These are phyloP conservation scores for Colletotrichum phormii DNA, from an alignment of 2,329 filamentous ascomycete species.

Conservation along the genomic window DNA sequence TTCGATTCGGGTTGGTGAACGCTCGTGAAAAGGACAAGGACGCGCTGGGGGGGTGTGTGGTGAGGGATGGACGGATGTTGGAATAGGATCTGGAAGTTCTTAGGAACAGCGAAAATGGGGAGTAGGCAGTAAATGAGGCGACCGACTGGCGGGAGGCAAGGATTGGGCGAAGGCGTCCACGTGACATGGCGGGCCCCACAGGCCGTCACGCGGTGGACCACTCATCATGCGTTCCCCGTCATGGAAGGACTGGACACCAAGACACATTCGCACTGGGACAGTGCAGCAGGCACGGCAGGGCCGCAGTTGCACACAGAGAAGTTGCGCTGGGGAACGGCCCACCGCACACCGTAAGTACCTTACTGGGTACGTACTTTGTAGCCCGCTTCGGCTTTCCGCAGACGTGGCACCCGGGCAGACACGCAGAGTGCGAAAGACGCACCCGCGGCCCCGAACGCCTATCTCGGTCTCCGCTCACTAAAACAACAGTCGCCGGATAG, in stretches of 20 bases:
- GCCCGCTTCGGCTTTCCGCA: conserved; percentile 26
- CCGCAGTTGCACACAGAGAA: too few relatives aligned
- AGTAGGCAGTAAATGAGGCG: conserved; percentile 39
- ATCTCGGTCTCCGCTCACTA: conserved; percentile 27
- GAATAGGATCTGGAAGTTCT: conserved; percentile 36
- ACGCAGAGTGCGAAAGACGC: not conserved
- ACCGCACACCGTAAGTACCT: not conserved
- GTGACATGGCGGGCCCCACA: conserved; percentile 21
- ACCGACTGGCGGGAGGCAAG: conserved; percentile 34
- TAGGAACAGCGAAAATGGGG: conserved; percentile 37
- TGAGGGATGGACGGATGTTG: conserved; percentile 37
- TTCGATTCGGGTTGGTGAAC: conserved; percentile 34
- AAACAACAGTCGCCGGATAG: conserved; percentile 2
- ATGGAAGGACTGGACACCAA: conserved; percentile 11
- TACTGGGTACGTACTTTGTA: conserved; percentile 12
- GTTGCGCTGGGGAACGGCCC: too few relatives aligned
- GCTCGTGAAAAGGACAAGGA: conserved; percentile 42
- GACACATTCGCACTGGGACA: not conserved
- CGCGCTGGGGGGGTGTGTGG: conserved; percentile 40
- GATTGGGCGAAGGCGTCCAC: conserved; percentile 30
- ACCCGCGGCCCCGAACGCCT: conserved; percentile 18
- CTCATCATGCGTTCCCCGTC: conserved; percentile 34
- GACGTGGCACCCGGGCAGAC: conserved; percentile 29
- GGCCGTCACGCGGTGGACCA: conserved; percentile 33
- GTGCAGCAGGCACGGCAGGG: too few relatives aligned